phyloP scores from a whole-genome alignment of 2,329 filamentous ascomycete species.

The Diaporthe citrichinensis region DNA sequence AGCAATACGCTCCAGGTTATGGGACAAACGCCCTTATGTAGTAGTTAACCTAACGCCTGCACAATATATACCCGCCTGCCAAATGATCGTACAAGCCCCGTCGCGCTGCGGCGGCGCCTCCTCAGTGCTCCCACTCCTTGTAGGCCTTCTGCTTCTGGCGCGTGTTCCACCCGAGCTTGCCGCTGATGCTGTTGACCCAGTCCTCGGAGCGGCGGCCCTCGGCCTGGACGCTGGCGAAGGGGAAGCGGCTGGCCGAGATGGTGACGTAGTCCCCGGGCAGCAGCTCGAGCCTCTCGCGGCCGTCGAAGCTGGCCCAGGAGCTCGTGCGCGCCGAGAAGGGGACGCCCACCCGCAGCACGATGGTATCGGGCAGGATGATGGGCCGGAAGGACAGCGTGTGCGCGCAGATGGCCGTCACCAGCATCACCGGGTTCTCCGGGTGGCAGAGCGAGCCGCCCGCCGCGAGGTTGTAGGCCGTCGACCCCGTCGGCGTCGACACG shows the following conservation, averaged over 20 bases:
- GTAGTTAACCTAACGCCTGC: not conserved
- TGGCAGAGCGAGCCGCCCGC: slow-evolving; percentile 96
- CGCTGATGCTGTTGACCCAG: slow-evolving; percentile 85
- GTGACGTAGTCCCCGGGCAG: slow-evolving; percentile 86
- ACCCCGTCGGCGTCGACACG: slow-evolving; percentile 93
- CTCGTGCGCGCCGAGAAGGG: slow-evolving; percentile 91
- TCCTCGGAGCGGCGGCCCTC: slow-evolving; percentile 79
- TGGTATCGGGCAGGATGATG: slow-evolving; percentile 97
- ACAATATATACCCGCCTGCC: not conserved
- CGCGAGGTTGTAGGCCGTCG: slow-evolving; percentile 94
- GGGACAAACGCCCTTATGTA: not conserved
- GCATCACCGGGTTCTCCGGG: slow-evolving; percentile 95
- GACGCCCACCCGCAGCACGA: slow-evolving; percentile 93
- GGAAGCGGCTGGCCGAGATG: slow-evolving; percentile 84
- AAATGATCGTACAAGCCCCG: not conserved
- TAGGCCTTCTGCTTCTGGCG: slow-evolving; percentile 80
- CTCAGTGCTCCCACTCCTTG: slow-evolving; percentile 58
- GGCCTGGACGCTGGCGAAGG: slow-evolving; percentile 83
- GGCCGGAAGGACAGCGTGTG: slow-evolving; percentile 96
- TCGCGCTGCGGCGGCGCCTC: too few relatives aligned
- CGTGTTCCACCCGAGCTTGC: slow-evolving; percentile 86
- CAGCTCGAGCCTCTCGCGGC: slow-evolving; percentile 87
- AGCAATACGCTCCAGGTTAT: not conserved
- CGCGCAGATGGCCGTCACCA: slow-evolving; percentile 93
- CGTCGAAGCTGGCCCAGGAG: slow-evolving; percentile 98